Percentiles rank a stretch among this genome's conserved stretches.
phyloP scores from a whole-genome alignment of 176 grass and related monocot species.

The Thalia dealbata region DNA sequence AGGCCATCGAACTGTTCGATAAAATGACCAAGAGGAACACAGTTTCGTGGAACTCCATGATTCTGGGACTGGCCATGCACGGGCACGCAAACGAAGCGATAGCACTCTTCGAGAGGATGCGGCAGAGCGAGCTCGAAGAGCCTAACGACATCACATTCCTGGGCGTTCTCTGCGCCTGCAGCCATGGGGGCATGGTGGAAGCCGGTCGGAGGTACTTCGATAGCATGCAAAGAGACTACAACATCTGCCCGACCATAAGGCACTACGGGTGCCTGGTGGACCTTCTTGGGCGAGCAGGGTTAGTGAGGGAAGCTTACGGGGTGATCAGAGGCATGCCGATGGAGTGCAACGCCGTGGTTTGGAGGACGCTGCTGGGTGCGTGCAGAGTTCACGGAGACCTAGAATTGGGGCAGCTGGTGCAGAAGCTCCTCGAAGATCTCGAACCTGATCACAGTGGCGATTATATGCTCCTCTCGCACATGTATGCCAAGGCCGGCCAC shows the following conservation, averaged over 20 bases:
- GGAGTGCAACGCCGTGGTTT: conserved; percentile 20
- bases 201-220: conserved; percentile 15
- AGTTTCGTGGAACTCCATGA: conserved; percentile 23
- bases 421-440: conserved; percentile 8
- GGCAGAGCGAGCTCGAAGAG: background rate
- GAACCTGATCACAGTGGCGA: conserved; percentile 24
- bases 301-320: conserved; percentile 14
- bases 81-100: conserved; percentile 12
- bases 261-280: conserved; percentile 22
- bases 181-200: conserved; percentile 20
- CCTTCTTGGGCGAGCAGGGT: conserved; percentile 13
- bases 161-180: conserved; percentile 17
- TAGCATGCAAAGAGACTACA: conserved; percentile 8
- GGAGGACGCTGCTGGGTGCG: conserved; percentile 19
- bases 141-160: conserved; percentile 22
- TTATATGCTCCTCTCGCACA: conserved; percentile 21
- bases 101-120: conserved; percentile 19
- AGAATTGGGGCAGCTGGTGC: conserved; percentile 10
- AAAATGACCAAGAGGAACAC: conserved; percentile 11
- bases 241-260: conserved; percentile 11
- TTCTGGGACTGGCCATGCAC: conserved; percentile 22
- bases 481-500: conserved; percentile 4
- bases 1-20: conserved; percentile 6
- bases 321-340: conserved; percentile 17
- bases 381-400: conserved; percentile 19